These are phyloP conservation scores for Phlegmacium glaucopus DNA, from an alignment of 768 basidiomycete genomes.

Conservation along the genomic window DNA sequence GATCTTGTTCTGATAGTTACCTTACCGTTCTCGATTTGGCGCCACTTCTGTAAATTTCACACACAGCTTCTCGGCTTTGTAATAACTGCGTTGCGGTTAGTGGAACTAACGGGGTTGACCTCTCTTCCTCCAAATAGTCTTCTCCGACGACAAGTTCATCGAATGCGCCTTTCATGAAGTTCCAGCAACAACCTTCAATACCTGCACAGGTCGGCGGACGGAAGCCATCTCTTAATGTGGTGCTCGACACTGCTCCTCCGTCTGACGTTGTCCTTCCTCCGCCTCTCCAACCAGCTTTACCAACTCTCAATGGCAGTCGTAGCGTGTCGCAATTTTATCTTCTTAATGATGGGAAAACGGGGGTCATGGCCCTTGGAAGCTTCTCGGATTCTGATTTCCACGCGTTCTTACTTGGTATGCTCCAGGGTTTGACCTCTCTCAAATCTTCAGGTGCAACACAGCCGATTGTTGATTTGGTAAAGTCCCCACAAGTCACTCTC, in stretches of 20 bases:
- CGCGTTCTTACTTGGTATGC: constrained; percentile 38
- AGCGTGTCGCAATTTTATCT: constrained; percentile 53
- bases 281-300: constrained; percentile 31
- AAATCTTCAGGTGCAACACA: constrained; percentile 48
- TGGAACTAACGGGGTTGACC: constrained; percentile 47
- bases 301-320: constrained; percentile 42
- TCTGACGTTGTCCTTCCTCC: constrained; percentile 43
- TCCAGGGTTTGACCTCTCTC: constrained; percentile 47
- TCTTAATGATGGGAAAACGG: constrained; percentile 49
- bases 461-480: constrained; percentile 57
- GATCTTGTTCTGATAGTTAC: constrained; percentile 37
- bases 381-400: constrained; percentile 46
- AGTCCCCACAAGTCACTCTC: constrained; percentile 17
- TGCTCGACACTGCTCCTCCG: constrained; percentile 45
- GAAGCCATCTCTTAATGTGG: constrained; percentile 42
- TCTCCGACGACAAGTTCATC: constrained; percentile 3
- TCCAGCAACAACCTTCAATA: constrained; percentile 39
- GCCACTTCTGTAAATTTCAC: constrained; percentile 42
- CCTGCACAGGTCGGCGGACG: constrained; percentile 24
- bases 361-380: constrained; percentile 57
- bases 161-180: constrained; percentile 29
- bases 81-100: constrained; percentile 49
- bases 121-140: constrained; percentile 20
- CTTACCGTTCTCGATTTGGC: constrained; percentile 54
- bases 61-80: constrained; percentile 42